These are phyloP conservation scores for Sordariomycetes sp. DNA, from an alignment of 2,329 filamentous ascomycete species.

Conservation along the genomic window DNA sequence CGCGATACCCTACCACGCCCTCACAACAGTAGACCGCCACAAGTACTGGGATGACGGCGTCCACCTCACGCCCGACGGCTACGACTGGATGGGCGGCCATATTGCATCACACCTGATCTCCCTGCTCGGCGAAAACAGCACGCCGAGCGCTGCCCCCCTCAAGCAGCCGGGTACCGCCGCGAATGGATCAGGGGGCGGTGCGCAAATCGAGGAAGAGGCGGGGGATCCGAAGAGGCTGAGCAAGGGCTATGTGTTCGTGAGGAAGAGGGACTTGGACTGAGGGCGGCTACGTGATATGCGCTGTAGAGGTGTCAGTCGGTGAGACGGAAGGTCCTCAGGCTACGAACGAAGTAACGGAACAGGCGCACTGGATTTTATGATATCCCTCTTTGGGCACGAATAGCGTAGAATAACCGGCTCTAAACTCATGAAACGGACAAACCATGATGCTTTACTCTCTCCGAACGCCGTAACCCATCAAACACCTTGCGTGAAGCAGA, in stretches of 20 bases:
- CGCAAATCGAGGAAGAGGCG: conserved; percentile 35
- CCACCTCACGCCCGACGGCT: conserved; percentile 47
- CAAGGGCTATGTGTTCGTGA: conserved; percentile 43
- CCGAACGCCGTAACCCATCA: background rate
- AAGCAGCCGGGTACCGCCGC: background rate
- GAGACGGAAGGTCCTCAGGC: background rate
- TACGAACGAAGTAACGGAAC: background rate
- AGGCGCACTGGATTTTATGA: background rate
- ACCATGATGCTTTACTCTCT: background rate
- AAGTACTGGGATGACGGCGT: conserved; percentile 51
- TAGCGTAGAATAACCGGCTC: conserved; percentile 2
- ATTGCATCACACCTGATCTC: conserved; percentile 42
- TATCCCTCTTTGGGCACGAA: background rate
- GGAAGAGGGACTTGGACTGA: conserved; percentile 40
- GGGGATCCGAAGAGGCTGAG: conserved; percentile 34
- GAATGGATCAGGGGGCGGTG: conserved; percentile 23
- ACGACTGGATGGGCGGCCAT: conserved; percentile 50
- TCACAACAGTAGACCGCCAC: conserved; percentile 31
- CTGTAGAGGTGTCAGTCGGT: too few relatives aligned
- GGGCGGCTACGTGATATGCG: background rate
- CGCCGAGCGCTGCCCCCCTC: background rate
- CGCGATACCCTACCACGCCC: conserved; percentile 40
- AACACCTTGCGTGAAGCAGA: background rate
- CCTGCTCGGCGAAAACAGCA: conserved; percentile 19
- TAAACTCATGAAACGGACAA: conserved; percentile 30